Evolutionary conservation across 1,284 basidiomycete genomes (phyloP).

Genomic region (Xerocomus minutiporus): DNA sequence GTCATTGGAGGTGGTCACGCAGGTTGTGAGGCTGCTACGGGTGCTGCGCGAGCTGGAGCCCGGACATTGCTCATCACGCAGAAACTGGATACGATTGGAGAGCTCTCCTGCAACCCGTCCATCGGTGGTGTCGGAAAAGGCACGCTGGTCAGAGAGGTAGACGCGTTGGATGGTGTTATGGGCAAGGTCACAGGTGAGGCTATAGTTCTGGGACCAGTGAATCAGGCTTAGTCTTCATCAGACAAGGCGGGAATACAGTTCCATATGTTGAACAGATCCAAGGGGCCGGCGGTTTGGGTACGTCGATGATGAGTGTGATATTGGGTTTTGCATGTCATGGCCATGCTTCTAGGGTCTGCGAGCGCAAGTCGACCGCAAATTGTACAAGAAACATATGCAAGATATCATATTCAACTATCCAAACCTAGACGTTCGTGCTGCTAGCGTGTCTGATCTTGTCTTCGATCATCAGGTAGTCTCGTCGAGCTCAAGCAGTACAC

Average conservation of each 20-base stretch:
- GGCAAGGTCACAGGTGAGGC: constrained; percentile 64
- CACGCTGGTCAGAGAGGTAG: constrained; percentile 82
- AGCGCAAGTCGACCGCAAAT: constrained; percentile 80
- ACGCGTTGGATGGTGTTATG: constrained; percentile 82
- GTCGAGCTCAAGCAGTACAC: constrained; percentile 18
- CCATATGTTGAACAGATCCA: constrained; percentile 79
- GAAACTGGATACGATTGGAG: constrained; percentile 75
- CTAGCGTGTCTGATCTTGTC: constrained; percentile 76
- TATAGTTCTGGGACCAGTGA: neutral
- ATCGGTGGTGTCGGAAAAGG: constrained; percentile 89
- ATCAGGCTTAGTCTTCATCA: constrained; percentile 25
- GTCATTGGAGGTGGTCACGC: constrained; percentile 92
- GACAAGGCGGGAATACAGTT: constrained; percentile 88
- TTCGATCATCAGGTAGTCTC: constrained; percentile 46
- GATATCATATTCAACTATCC: constrained; percentile 57
- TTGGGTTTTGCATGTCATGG: neutral
- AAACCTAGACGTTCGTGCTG: constrained; percentile 66
- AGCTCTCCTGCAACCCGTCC: constrained; percentile 88
- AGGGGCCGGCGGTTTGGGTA: constrained; percentile 86
- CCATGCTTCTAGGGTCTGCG: constrained; percentile 65
- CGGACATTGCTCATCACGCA: constrained; percentile 79
- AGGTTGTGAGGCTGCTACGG: constrained; percentile 86
- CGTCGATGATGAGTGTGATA: constrained; percentile 18
- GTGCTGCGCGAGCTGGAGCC: constrained; percentile 77
- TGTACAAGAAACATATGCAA: constrained; percentile 84